Percentiles rank a stretch among this genome's conserved stretches.
Evolutionary conservation across 306 rosid genomes (phyloP).

Genomic region (Mucuna pruriens): DNA sequence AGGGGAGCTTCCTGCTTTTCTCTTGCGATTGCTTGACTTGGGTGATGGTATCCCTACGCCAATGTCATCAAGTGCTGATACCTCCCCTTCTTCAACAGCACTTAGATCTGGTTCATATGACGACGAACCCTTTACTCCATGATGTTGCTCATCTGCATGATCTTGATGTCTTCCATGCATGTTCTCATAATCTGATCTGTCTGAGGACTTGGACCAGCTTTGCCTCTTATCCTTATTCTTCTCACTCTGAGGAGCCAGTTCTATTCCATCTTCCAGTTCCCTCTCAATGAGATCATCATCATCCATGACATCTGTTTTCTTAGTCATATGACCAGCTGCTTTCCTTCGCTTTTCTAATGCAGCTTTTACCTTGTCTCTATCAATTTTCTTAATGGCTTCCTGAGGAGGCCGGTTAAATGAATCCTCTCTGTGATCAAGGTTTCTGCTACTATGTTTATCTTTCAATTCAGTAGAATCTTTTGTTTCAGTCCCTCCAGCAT

Average conservation of each 20-base stretch:
- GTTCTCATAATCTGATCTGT: conserved; percentile 61
- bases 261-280: conserved; percentile 97
- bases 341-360: conserved; percentile 94
- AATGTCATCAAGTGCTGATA: conserved; percentile 53
- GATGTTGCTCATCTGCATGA: conserved; percentile 59
- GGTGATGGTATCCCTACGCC: conserved; percentile 61
- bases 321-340: conserved; percentile 64
- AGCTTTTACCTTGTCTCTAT: conserved; percentile 89
- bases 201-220: conserved; percentile 74
- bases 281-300: conserved; percentile 97
- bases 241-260: conserved; percentile 76
- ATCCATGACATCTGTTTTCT: conserved; percentile 79
- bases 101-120: conserved; percentile 54
- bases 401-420: conserved; percentile 67
- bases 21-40: conserved; percentile 71
- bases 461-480: conserved; percentile 65
- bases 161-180: conserved; percentile 65
- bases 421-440: conserved; percentile 60
- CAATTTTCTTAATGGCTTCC: conserved; percentile 81
- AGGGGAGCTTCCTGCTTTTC: conserved; percentile 78
- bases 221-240: conserved; percentile 78
- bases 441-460: conserved; percentile 65
- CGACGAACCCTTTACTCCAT: conserved; percentile 42
- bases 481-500: conserved; percentile 54
- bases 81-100: conserved; percentile 92